These are phyloP conservation scores for Starmera amethionina DNA, from an alignment of 805 yeast genomes.

Conservation along the genomic window DNA sequence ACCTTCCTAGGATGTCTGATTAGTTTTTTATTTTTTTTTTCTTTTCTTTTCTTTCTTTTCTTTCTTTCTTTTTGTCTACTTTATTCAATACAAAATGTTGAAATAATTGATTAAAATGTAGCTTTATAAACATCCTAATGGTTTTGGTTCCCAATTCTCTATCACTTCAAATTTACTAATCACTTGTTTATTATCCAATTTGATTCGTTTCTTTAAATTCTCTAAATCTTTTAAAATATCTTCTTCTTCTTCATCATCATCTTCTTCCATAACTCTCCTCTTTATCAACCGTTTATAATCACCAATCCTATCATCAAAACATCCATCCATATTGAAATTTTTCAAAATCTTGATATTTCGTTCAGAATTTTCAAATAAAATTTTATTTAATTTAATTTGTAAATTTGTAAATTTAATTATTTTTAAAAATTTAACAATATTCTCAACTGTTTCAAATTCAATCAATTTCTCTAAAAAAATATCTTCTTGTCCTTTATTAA, in stretches of 20 bases:
- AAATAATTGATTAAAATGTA: not conserved
- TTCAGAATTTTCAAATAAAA: conserved; percentile 1
- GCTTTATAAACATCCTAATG: conserved; percentile 35
- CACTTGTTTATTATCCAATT: conserved; percentile 2
- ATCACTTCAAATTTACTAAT: conserved; percentile 9
- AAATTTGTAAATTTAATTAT: no score
- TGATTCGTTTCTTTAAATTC: conserved; percentile 18
- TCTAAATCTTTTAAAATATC: conserved; percentile 21
- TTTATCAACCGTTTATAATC: not conserved
- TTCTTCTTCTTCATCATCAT: conserved; percentile 9
- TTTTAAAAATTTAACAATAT: no score
- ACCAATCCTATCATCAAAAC: not conserved
- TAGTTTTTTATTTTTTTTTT: conserved; percentile 1
- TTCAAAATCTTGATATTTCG: not conserved
- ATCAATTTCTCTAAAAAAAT: conserved; percentile 20
- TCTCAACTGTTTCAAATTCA: conserved; percentile 19
- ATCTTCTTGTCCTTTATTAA: conserved; percentile 7
- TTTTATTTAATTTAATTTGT: no score
- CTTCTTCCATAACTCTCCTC: not conserved
- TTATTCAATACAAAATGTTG: not conserved
- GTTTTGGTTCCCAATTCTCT: conserved; percentile 39
- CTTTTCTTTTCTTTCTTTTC: conserved; percentile 3
- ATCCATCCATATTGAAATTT: not conserved
- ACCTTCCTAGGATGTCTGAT: conserved; percentile 96
- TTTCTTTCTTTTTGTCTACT: conserved; percentile 1